Evolutionary conservation across 805 yeast genomes (phyloP).

Genomic region (Hanseniaspora meyeri): DNA sequence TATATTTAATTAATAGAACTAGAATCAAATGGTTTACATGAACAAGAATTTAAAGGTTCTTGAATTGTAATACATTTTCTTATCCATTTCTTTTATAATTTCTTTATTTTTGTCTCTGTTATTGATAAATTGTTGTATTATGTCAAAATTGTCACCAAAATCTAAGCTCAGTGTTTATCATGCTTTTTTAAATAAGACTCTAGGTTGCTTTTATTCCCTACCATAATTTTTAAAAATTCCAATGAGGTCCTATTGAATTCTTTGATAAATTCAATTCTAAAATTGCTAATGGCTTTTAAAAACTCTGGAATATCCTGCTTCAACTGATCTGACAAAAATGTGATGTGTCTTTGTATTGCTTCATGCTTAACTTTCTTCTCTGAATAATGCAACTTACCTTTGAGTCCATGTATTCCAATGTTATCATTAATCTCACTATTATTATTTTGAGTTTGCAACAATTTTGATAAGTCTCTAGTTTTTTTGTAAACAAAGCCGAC

Average conservation of each 20-base stretch:
- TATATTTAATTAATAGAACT: not conserved
- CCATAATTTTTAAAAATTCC: slow-evolving; percentile 25
- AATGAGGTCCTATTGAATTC: slow-evolving; percentile 19
- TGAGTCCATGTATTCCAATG: slow-evolving; percentile 8
- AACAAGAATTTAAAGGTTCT: slow-evolving; percentile 6
- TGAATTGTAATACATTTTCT: not conserved
- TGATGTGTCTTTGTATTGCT: slow-evolving; percentile 23
- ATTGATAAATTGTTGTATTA: slow-evolving; percentile 26
- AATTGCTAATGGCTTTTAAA: slow-evolving; percentile 14
- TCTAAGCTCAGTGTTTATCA: slow-evolving; percentile 15
- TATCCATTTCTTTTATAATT: slow-evolving; percentile 20
- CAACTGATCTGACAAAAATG: slow-evolving; percentile 22
- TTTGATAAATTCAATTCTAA: not conserved
- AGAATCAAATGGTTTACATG: not conserved
- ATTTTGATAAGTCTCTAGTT: not conserved
- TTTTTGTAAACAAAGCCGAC: not conserved
- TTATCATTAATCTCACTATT: not conserved
- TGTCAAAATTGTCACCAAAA: slow-evolving; percentile 29
- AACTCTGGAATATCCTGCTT: slow-evolving; percentile 26
- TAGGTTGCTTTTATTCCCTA: slow-evolving; percentile 25
- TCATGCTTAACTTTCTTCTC: slow-evolving; percentile 22
- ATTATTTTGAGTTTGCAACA: not conserved
- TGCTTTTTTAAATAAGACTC: slow-evolving; percentile 21
- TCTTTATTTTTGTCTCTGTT: slow-evolving; percentile 25
- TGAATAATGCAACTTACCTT: slow-evolving; percentile 16